phyloP scores from a whole-genome alignment of 1,139 yeast species.

The Candida pseudoviswanathii region DNA sequence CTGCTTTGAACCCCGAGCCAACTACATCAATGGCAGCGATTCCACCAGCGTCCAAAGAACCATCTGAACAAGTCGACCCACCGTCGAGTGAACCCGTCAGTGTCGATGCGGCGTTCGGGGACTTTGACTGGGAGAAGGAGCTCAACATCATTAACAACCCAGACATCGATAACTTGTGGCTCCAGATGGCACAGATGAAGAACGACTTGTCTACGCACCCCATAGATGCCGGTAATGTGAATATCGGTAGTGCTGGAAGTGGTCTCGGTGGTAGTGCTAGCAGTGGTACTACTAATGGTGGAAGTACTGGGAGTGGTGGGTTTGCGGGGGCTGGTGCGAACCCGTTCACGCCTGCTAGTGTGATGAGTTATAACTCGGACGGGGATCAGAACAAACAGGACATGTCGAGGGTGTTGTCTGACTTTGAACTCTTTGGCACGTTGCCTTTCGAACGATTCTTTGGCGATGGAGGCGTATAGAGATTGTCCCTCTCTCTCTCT shows the following conservation, averaged over 20 bases:
- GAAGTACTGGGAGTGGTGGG: no score
- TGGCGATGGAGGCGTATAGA: neutral
- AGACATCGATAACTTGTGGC: conserved; percentile 43
- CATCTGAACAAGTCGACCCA: conserved; percentile 1
- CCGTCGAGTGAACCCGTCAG: conserved; percentile 3
- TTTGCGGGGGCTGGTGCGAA: neutral
- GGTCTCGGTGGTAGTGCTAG: no score
- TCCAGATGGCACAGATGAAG: conserved; percentile 33
- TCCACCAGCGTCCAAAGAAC: neutral
- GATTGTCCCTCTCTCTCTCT: no score
- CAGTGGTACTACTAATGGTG: neutral
- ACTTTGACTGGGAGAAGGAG: conserved; percentile 17
- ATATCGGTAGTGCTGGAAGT: no score
- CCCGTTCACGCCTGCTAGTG: neutral
- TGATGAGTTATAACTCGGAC: neutral
- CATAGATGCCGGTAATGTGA: neutral
- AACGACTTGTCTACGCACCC: neutral
- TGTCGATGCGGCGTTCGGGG: conserved; percentile 6
- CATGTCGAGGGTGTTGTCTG: neutral
- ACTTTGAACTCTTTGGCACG: neutral
- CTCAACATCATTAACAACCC: conserved; percentile 27
- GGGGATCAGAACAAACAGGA: neutral
- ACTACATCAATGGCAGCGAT: neutral
- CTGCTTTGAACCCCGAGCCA: conserved; percentile 1
- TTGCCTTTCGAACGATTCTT: conserved; percentile 2